Evolutionary conservation across 345 rosid genomes (phyloP), one percentile per base, ranked within the genome.

Genomic region (Salix suchowensis): DNA sequence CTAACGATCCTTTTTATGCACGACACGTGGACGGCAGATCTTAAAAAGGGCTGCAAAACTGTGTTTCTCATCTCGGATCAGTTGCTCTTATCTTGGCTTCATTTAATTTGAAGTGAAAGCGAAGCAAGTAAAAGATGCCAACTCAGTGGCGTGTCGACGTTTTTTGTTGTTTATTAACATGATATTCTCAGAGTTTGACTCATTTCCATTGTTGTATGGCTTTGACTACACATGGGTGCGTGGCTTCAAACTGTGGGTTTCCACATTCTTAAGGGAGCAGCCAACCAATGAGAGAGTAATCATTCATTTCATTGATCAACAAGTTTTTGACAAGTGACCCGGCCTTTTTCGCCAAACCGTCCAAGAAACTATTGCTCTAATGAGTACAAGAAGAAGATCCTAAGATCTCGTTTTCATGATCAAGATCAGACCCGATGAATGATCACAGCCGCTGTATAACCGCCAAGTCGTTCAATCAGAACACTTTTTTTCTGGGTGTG

Each of bases 101-200:
- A 36, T 36, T 36, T 62, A 62, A 26, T 62, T 79, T 77, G 70
- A 75, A 72, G 72, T 76, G 77, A 81, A 58, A 65, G 76, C 39
- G 65, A 70, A 77, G 79, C 80, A 81, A 77, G 16, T 4, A 30
- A 42, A 26, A 79, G 68, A 72, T 71, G 72, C 64, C 75, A 13
- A 4, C 72, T 74, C 37, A 77, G 85, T 82, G 82, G 71, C 4
- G 23, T 77, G 26, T 84, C 75, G 84, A 84, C 86, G 39, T 2
- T 42, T 58, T 71, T 77, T 11, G 37, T 36, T 3, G 55, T 74
- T 73, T 76, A 14, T 78, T 42, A 1, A 18, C 68, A 6, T 11
- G 39, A 30, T 21, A n/a, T 24, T 52, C 11, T 32, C 37, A 72
- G 60, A 70, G 77, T 87, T 84, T 82, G 89, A 84, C 86, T 67